These are phyloP conservation scores for Trapa incisa DNA, from an alignment of 345 rosid genomes.

Conservation along the genomic window DNA sequence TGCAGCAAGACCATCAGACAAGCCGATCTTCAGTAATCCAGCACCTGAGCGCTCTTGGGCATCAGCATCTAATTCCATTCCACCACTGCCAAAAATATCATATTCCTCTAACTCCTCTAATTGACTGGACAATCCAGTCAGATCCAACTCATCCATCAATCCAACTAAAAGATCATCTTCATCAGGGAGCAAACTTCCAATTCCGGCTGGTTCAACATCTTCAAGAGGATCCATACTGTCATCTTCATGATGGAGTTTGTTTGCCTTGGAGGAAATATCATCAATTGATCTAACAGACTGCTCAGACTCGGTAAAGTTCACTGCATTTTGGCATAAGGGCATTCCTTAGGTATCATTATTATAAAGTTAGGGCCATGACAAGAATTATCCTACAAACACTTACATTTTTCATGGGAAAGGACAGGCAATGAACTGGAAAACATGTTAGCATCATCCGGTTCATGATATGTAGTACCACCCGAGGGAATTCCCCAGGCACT, in stretches of 20 bases:
- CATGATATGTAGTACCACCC: slow-evolving; percentile 21
- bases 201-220: slow-evolving; percentile 33
- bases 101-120: slow-evolving; percentile 73
- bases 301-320: slow-evolving; percentile 47
- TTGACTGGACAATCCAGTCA: slow-evolving; percentile 47
- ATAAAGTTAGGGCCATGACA: background rate
- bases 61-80: slow-evolving; percentile 75
- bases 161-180: slow-evolving; percentile 82
- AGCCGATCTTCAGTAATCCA: slow-evolving; percentile 34
- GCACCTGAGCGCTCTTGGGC: slow-evolving; percentile 35
- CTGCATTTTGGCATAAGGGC: slow-evolving; percentile 27
- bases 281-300: slow-evolving; percentile 28
- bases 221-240: slow-evolving; percentile 40
- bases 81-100: slow-evolving; percentile 82
- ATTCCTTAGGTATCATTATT: slow-evolving; percentile 2
- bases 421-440: slow-evolving; percentile 82
- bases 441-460: slow-evolving; percentile 56
- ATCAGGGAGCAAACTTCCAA: slow-evolving; percentile 61
- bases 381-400: slow-evolving; percentile 6
- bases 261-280: slow-evolving; percentile 34
- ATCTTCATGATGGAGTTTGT: slow-evolving; percentile 31
- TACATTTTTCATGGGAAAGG: slow-evolving; percentile 65
- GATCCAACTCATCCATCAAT: slow-evolving; percentile 68
- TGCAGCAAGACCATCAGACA: slow-evolving; percentile 39
- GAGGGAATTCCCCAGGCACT: slow-evolving; percentile 42